Conservation (phyloP, 192 early-diverging fungal genomes). For the Chytriomyces confervae region DNA sequence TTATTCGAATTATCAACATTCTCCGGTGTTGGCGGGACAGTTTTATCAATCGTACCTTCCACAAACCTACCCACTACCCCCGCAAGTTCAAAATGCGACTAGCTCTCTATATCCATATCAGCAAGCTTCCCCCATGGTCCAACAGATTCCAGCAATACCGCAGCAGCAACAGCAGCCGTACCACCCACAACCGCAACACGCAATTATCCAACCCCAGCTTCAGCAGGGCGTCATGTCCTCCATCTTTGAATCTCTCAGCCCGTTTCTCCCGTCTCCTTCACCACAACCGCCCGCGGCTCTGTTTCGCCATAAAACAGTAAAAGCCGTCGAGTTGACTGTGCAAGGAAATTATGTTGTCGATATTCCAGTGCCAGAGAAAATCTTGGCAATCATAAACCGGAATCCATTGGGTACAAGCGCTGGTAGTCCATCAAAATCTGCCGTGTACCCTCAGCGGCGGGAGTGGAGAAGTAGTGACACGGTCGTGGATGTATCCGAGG, state of each 20-base stretch:
- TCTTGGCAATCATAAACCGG: conserved; percentile 14
- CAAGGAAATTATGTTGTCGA: conserved; percentile 55
- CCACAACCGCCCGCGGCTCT: background rate
- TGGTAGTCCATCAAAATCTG: background rate
- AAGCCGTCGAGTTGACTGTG: conserved; percentile 52
- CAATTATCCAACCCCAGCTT: background rate
- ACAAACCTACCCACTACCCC: background rate
- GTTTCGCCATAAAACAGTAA: conserved; percentile 56
- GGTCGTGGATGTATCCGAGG: background rate
- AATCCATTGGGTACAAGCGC: background rate
- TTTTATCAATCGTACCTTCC: background rate
- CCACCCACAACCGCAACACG: background rate
- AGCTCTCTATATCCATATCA: background rate
- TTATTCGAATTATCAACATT: background rate
- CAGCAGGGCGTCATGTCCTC: background rate
- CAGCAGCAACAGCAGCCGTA: conserved; percentile 14
- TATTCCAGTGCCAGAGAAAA: conserved; percentile 55
- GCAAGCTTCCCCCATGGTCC: background rate
- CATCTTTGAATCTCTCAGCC: conserved; percentile 1
- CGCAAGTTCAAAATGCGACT: background rate
- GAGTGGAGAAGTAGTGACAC: conserved; percentile 23
- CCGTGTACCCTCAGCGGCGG: background rate
- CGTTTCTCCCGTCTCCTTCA: background rate
- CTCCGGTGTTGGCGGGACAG: background rate
- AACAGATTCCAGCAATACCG: background rate